phyloP scores from a whole-genome alignment of 306 rosid species.

The Quillaja saponaria region DNA sequence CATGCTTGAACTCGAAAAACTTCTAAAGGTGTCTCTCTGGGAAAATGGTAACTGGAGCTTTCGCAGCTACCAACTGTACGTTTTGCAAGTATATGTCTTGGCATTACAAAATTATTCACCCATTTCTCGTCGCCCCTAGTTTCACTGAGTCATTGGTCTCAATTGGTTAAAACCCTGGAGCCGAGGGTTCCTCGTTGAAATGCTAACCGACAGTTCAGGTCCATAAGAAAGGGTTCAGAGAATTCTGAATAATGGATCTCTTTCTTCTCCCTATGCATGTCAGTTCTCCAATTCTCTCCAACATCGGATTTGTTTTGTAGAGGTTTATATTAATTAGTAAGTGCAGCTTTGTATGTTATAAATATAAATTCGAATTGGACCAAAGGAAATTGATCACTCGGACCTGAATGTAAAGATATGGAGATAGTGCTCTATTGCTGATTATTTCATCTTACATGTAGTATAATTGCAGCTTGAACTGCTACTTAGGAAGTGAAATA shows the following conservation, averaged over 20 bases:
- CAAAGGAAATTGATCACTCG: neutral
- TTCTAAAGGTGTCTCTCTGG: constrained; percentile 22
- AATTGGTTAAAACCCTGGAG: constrained; percentile 23
- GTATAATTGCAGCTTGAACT: constrained; percentile 1
- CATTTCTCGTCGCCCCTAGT: constrained; percentile 23
- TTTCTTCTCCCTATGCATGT: neutral
- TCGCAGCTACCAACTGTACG: constrained; percentile 22
- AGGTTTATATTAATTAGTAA: too few species aligned
- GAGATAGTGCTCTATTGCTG: neutral
- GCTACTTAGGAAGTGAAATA: constrained; percentile 13
- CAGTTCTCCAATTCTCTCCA: neutral
- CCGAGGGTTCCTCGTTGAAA: constrained; percentile 26
- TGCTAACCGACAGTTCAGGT: constrained; percentile 22
- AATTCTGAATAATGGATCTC: constrained; percentile 18
- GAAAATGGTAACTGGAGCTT: constrained; percentile 39
- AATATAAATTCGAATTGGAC: too few species aligned
- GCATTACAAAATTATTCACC: constrained; percentile 6
- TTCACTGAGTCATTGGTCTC: constrained; percentile 28
- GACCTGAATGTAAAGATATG: neutral
- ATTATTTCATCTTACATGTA: neutral
- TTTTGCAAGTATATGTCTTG: constrained; percentile 15
- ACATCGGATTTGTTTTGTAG: neutral
- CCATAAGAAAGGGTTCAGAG: constrained; percentile 14
- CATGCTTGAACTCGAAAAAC: constrained; percentile 26
- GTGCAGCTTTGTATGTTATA: too few species aligned